A percentile compares a stretch with the other conserved stretches of the same genome.
These are phyloP conservation scores for Xylariaceae sp. DNA, from an alignment of 2,329 filamentous ascomycete species.

Conservation along the genomic window DNA sequence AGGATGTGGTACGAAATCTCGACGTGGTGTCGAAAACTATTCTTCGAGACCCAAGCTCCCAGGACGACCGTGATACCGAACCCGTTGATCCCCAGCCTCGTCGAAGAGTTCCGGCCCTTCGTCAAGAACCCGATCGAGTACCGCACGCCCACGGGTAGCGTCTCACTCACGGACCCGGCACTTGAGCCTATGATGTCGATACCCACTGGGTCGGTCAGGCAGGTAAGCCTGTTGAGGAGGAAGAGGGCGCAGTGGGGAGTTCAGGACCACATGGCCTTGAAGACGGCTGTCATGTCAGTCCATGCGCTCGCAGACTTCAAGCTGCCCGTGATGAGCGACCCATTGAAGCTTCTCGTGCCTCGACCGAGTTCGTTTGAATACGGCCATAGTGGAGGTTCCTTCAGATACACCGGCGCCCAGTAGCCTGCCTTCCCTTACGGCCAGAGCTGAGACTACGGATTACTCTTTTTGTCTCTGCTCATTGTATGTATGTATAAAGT, in stretches of 20 bases:
- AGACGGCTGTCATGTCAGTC: slow-evolving; percentile 6
- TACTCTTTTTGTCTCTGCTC: neutral
- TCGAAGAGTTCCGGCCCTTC: slow-evolving; percentile 45
- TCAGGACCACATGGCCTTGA: neutral
- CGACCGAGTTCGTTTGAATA: neutral
- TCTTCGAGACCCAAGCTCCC: slow-evolving; percentile 15
- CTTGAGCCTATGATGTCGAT: slow-evolving; percentile 7
- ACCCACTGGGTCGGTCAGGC: slow-evolving; percentile 5
- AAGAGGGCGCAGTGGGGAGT: slow-evolving; percentile 1
- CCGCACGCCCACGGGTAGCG: slow-evolving; percentile 32
- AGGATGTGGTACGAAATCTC: slow-evolving; percentile 31
- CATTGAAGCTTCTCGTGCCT: slow-evolving; percentile 13
- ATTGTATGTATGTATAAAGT: neutral
- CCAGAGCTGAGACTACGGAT: neutral
- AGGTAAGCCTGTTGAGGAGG: slow-evolving; percentile 5
- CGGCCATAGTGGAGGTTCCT: neutral
- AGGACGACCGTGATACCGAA: slow-evolving; percentile 7
- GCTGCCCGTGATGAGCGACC: slow-evolving; percentile 7
- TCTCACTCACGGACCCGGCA: slow-evolving; percentile 32
- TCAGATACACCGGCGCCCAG: neutral
- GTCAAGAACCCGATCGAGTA: slow-evolving; percentile 36
- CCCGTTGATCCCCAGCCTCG: slow-evolving; percentile 35
- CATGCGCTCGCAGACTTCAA: slow-evolving; percentile 18
- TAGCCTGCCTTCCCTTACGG: neutral
- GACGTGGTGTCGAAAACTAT: slow-evolving; percentile 22